Conservation (phyloP, 257 asterid genomes). For the Fraxinus pennsylvanica region DNA sequence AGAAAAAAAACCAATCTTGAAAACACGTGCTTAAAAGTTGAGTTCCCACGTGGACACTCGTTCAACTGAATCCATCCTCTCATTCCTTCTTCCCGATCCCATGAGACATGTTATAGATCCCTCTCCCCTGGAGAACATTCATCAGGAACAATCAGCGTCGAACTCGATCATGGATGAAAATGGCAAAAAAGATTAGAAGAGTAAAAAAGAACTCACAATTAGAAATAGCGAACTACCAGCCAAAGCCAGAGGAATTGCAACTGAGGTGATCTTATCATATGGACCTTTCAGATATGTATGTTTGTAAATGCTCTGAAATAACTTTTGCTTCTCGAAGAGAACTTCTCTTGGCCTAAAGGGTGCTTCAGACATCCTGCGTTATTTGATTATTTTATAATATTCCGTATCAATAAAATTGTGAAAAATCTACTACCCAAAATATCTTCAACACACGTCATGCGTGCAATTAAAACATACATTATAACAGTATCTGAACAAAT, state of each 20-base stretch:
- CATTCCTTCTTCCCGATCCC: slow-evolving; percentile 34
- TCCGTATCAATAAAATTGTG: neutral
- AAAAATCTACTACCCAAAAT: neutral
- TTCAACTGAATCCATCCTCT: neutral
- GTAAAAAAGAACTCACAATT: slow-evolving; percentile 25
- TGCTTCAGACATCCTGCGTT: slow-evolving; percentile 31
- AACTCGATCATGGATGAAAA: neutral
- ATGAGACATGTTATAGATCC: slow-evolving; percentile 33
- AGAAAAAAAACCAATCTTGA: neutral
- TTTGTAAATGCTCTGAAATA: slow-evolving; percentile 26
- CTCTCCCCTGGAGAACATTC: slow-evolving; percentile 27
- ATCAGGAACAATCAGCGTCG: neutral
- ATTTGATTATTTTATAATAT: neutral
- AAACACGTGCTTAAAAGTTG: neutral
- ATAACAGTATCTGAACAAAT: neutral
- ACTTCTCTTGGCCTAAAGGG: slow-evolving; percentile 34
- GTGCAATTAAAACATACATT: neutral
- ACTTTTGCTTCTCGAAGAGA: slow-evolving; percentile 29
- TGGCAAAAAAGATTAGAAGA: neutral
- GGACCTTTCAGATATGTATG: slow-evolving; percentile 33
- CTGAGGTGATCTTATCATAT: slow-evolving; percentile 31
- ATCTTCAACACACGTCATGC: neutral
- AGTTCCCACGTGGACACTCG: neutral
- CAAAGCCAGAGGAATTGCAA: slow-evolving; percentile 34
- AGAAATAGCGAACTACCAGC: slow-evolving; percentile 26